A percentile compares a stretch with the other conserved stretches of the same genome.
phyloP scores from a whole-genome alignment of 78 protist genomes.

The Dictyostelium brefeldianum region DNA sequence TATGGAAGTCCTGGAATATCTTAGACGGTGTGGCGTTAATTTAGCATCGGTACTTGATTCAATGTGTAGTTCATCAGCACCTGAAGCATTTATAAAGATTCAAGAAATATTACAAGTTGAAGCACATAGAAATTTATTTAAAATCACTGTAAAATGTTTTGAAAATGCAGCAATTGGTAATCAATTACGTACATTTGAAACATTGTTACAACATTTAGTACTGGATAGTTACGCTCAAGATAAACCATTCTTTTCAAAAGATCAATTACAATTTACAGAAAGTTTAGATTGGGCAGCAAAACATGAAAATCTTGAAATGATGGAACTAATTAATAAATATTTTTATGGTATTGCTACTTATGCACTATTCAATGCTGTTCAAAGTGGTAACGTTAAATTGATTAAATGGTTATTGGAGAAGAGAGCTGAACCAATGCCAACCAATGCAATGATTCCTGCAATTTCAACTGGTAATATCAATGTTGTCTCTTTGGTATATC shows the following conservation, averaged over 20 bases:
- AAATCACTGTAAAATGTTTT: neutral
- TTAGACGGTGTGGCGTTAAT: neutral
- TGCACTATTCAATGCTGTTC: neutral
- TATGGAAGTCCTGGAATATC: neutral
- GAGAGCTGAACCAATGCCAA: neutral
- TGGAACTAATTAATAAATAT: slow-evolving; percentile 10
- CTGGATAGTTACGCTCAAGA: neutral
- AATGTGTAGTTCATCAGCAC: neutral
- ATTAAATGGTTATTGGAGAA: neutral
- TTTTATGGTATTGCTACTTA: neutral
- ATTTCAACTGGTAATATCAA: neutral
- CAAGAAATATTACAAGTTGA: neutral
- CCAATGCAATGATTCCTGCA: neutral
- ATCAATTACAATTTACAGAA: neutral
- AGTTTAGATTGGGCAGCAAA: slow-evolving; percentile 22
- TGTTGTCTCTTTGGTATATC: neutral
- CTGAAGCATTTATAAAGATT: neutral
- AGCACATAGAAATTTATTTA: neutral
- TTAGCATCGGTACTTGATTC: neutral
- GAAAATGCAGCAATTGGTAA: neutral
- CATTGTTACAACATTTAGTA: neutral
- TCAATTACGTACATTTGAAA: neutral
- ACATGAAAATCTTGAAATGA: neutral
- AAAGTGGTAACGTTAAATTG: neutral
- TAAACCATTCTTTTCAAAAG: neutral